Percentiles rank a stretch among this genome's conserved stretches.
These are phyloP conservation scores for Ceratocystis destructans DNA, from an alignment of 2,329 filamentous ascomycete species.

Conservation along the genomic window DNA sequence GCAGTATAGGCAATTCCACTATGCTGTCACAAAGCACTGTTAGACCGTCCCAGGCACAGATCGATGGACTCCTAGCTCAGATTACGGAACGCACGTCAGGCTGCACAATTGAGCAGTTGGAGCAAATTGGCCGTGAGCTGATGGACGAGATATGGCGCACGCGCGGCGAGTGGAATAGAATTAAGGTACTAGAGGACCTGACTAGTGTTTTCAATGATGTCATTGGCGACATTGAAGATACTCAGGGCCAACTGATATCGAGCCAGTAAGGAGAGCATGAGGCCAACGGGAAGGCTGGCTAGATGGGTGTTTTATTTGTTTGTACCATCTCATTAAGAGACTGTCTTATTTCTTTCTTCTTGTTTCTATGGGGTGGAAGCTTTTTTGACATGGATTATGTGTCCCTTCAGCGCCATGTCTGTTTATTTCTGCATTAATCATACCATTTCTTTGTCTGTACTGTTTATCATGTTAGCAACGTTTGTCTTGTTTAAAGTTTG, in stretches of 20 bases:
- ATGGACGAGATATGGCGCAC: slow-evolving; percentile 83
- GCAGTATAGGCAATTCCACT: slow-evolving; percentile 3
- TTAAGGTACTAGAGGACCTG: slow-evolving; percentile 51
- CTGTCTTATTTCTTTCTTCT: not conserved
- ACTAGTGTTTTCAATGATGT: slow-evolving; percentile 61
- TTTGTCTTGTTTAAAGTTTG: too few relatives aligned
- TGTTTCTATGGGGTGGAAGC: not conserved
- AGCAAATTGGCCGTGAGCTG: slow-evolving; percentile 78
- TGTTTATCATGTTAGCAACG: not conserved
- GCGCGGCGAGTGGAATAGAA: slow-evolving; percentile 71
- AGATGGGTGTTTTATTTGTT: not conserved
- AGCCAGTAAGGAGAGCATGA: slow-evolving; percentile 28
- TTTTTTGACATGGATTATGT: not conserved
- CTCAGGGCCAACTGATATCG: slow-evolving; percentile 32
- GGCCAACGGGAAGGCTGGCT: not conserved
- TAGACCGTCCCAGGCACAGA: slow-evolving; percentile 34
- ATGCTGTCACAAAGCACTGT: slow-evolving; percentile 15
- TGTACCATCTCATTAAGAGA: not conserved
- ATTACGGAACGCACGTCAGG: slow-evolving; percentile 57
- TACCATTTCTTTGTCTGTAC: not conserved
- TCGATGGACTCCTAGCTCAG: slow-evolving; percentile 45
- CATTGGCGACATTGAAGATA: slow-evolving; percentile 51
- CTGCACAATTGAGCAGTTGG: slow-evolving; percentile 81
- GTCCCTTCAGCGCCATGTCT: not conserved
- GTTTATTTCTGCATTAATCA: not conserved